A percentile compares a stretch with the other conserved stretches of the same genome.
Conservation (phyloP, 805 yeast genomes). For the Starmerella sirachaensis region DNA sequence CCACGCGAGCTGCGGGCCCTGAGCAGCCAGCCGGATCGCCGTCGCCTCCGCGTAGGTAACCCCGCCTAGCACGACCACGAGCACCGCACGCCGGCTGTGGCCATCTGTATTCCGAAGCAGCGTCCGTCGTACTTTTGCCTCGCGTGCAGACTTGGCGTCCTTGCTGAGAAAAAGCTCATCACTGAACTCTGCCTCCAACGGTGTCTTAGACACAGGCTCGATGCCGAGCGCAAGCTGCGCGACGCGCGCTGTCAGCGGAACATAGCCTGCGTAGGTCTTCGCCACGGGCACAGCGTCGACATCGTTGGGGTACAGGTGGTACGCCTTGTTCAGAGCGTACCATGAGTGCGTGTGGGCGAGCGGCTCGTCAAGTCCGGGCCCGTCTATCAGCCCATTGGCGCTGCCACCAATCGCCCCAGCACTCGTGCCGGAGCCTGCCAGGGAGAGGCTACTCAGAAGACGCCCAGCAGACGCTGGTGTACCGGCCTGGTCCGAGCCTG, state of each 20-base stretch:
- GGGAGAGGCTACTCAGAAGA: too few species aligned
- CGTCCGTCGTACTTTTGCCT: conserved; percentile 28
- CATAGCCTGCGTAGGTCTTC: conserved; percentile 56
- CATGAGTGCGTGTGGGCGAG: conserved; percentile 15
- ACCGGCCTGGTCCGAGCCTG: too few species aligned
- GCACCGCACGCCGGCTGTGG: conserved; percentile 26
- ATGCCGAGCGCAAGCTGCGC: conserved; percentile 35
- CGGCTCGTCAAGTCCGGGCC: conserved; percentile 1
- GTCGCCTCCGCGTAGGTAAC: conserved; percentile 75
- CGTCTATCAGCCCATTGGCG: neutral
- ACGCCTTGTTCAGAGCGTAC: conserved; percentile 15
- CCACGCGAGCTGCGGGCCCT: conserved; percentile 25
- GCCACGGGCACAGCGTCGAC: conserved; percentile 23
- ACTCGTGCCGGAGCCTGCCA: neutral
- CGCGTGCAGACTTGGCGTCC: conserved; percentile 20
- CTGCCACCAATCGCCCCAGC: neutral
- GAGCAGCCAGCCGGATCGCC: conserved; percentile 50
- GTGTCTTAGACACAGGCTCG: conserved; percentile 7
- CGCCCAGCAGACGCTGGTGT: too few species aligned
- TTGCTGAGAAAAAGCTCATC: conserved; percentile 2
- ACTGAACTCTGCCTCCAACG: conserved; percentile 15
- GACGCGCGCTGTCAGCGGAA: conserved; percentile 61
- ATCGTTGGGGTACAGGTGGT: conserved; percentile 17
- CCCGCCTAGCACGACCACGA: conserved; percentile 68
- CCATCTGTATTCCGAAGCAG: conserved; percentile 23